Conservation (phyloP, 345 rosid species). For the Brassica nigra region DNA sequence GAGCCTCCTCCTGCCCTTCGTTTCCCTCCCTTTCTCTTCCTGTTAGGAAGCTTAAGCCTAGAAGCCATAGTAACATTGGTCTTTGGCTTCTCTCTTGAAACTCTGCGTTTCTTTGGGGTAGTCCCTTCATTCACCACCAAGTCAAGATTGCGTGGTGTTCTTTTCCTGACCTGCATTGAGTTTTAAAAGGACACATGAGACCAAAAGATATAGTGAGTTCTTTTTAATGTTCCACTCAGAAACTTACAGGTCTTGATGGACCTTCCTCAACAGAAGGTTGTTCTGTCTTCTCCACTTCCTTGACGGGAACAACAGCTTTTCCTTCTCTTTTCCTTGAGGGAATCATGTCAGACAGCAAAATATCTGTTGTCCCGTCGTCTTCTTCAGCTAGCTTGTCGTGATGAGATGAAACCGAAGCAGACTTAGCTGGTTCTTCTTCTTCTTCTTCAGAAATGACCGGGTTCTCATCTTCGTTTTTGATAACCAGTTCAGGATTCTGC, state of each 20-base stretch:
- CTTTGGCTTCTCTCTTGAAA: constrained; percentile 36
- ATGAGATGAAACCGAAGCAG: constrained; percentile 41
- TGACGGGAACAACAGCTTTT: constrained; percentile 41
- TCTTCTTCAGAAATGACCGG: constrained; percentile 40
- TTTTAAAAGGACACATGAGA: not conserved
- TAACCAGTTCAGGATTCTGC: constrained; percentile 40
- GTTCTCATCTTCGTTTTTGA: constrained; percentile 45
- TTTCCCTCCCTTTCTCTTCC: constrained; percentile 58
- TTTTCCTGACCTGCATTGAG: constrained; percentile 36
- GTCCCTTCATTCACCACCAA: constrained; percentile 46
- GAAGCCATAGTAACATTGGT: constrained; percentile 43
- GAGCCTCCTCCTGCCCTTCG: constrained; percentile 44
- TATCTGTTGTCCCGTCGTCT: constrained; percentile 34
- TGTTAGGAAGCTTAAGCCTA: constrained; percentile 48
- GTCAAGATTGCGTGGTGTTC: constrained; percentile 47
- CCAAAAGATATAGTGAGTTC: not conserved
- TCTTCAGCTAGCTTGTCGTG: constrained; percentile 33
- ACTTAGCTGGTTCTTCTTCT: constrained; percentile 39
- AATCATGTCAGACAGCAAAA: constrained; percentile 43
- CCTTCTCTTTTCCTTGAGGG: constrained; percentile 50
- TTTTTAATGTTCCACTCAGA: not conserved
- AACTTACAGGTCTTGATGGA: constrained; percentile 52
- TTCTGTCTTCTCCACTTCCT: constrained; percentile 29
- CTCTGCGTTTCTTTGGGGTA: constrained; percentile 38
- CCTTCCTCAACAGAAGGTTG: constrained; percentile 40